Evolutionary conservation across 805 yeast genomes (phyloP), one percentile per base, ranked within the genome.

Genomic region (Spathaspora gorwiae): DNA sequence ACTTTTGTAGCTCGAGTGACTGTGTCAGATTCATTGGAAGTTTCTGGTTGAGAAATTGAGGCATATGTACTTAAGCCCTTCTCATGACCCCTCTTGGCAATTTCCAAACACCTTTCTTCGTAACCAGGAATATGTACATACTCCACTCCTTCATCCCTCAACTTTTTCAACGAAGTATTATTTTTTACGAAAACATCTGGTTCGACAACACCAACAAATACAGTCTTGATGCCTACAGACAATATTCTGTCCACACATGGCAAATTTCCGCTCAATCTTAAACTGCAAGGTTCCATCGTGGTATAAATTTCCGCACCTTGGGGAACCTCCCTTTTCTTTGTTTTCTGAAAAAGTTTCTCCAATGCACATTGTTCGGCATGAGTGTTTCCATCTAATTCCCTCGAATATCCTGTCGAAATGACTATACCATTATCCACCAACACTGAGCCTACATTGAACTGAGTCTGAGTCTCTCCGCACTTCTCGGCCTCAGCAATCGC

Each of bases 291-390:
- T 59, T 94, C 99, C 98, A 94, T 94, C 0, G 97, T 89, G 0
- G 98, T 92, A 62, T 87, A 94, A 10, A 94, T 63, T 34, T 86
- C 87, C 0, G 94, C 80, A 0, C 96, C 96, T 7, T 55, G 59
- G 0, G 97, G 97, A 2, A 89, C 70, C 2, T 65, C 66, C 3
- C 51, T 39, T 54, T 47, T 44, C 9, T 69, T 70, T 1, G 65
- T 60, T 34, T 64, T 54, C 6, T 58, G 53, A 46, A 72, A 79
- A 54, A 83, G 84, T 62, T 94, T 94, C 30, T 82, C 85, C 46
- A 94, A 60, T 0, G 97, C 97, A 69, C 95, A 85, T 61, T 94
- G 97, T 57, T 94, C 99, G 3, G 99, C 99, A 62, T 92, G 99
- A 0, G 99, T 92, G 63, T 92, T 94, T 0, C 98, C 99, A 14